A percentile compares a stretch with the other conserved stretches of the same genome.
Conservation (phyloP, 345 rosid genomes). For the Acer yangbiense region DNA sequence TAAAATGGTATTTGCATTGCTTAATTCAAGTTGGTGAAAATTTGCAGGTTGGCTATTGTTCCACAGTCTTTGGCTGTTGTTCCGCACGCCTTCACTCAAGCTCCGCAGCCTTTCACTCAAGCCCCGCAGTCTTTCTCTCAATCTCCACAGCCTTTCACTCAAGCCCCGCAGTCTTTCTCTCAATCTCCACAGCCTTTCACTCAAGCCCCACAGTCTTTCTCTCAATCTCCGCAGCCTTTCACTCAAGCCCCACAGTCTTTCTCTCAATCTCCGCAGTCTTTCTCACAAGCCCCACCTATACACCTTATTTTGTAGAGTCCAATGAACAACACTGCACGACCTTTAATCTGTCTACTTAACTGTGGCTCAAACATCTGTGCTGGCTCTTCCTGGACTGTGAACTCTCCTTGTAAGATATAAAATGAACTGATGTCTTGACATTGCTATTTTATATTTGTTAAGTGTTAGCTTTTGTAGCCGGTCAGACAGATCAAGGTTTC, state of each 20-base stretch:
- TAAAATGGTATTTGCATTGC: not conserved
- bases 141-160: not conserved
- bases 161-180: slow-evolving; percentile 1
- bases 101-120: not conserved
- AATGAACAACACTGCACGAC: not conserved
- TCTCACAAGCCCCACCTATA: not conserved
- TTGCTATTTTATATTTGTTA: not conserved
- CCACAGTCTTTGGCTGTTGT: not conserved
- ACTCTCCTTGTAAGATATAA: not conserved
- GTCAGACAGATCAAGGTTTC: not conserved
- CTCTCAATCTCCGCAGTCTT: slow-evolving; percentile 15
- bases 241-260: not conserved
- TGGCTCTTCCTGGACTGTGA: not conserved
- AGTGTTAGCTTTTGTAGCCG: no score
- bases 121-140: slow-evolving; percentile 15
- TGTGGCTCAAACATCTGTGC: not conserved
- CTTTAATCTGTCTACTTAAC: not conserved
- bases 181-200: slow-evolving; percentile 7
- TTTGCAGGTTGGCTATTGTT: slow-evolving; percentile 23
- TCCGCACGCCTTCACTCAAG: no score
- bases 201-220: not conserved
- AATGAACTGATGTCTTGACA: not conserved
- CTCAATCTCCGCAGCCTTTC: not conserved
- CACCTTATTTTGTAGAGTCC: slow-evolving; percentile 21
- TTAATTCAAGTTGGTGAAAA: not conserved